phyloP scores from a whole-genome alignment of 192 early-diverging fungal species.

The Backusella westeae region DNA sequence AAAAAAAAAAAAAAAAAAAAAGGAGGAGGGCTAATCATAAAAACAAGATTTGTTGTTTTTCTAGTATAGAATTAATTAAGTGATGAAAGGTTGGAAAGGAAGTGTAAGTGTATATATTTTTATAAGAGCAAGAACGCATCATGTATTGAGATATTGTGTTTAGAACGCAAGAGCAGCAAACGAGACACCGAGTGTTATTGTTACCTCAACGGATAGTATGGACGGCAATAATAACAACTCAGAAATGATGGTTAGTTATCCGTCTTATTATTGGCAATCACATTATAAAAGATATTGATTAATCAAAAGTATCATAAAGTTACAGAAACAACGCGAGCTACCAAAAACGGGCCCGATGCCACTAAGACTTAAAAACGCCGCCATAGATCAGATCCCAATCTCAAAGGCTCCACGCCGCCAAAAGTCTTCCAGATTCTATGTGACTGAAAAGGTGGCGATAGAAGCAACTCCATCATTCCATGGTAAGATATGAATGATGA shows the following conservation, averaged over 20 bases:
- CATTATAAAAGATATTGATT: constrained; percentile 4
- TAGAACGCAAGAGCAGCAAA: background rate
- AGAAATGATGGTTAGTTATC: background rate
- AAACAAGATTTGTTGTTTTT: background rate
- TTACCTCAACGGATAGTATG: background rate
- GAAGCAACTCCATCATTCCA: constrained; percentile 76
- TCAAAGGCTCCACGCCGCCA: constrained; percentile 80
- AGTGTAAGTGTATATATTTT: background rate
- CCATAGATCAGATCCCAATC: constrained; percentile 71
- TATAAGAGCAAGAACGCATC: background rate
- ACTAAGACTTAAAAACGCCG: constrained; percentile 48
- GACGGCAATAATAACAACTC: background rate
- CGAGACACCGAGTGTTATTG: background rate
- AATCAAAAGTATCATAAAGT: constrained; percentile 4
- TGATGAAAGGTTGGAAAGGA: background rate
- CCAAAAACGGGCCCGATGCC: constrained; percentile 40
- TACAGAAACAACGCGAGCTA: constrained; percentile 15
- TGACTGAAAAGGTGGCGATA: constrained; percentile 75
- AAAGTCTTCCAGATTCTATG: constrained; percentile 83
- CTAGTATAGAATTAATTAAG: background rate
- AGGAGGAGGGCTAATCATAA: background rate
- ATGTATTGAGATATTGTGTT: background rate
- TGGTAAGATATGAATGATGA: constrained; percentile 44
- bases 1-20: no score
- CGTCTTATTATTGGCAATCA: background rate